These are phyloP conservation scores for Trichophyton verrucosum DNA, from an alignment of 2,329 filamentous ascomycete species.

Conservation along the genomic window DNA sequence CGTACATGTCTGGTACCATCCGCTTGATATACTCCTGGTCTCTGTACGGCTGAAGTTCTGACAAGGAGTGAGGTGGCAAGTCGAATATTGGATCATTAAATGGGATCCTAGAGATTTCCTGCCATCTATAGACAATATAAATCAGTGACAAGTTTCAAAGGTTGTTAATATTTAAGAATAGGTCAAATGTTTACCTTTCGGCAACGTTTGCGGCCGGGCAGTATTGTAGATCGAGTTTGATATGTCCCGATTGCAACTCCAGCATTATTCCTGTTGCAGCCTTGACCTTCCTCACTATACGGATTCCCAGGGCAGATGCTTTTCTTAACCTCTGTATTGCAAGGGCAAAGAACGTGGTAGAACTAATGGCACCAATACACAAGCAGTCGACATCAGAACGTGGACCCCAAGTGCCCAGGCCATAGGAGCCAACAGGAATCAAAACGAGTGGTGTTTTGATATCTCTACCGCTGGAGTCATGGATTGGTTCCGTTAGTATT, in stretches of 20 bases:
- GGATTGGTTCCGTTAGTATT: conserved; percentile 18
- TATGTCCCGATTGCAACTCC: conserved; percentile 45
- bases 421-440: conserved; percentile 54
- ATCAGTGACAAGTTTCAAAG: neutral
- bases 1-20: conserved; percentile 46
- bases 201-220: conserved; percentile 47
- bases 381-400: conserved; percentile 54
- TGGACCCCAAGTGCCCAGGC: conserved; percentile 48
- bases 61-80: conserved; percentile 44
- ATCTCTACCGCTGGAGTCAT: conserved; percentile 9
- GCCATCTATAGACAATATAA: conserved; percentile 22
- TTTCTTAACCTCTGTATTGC: conserved; percentile 44
- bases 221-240: conserved; percentile 55
- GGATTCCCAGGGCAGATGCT: conserved; percentile 34
- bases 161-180: neutral
- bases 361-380: conserved; percentile 50
- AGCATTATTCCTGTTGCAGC: conserved; percentile 52
- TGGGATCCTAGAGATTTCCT: conserved; percentile 31
- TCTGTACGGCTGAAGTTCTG: conserved; percentile 52
- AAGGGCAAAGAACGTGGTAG: conserved; percentile 50
- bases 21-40: conserved; percentile 50
- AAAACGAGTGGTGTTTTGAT: conserved; percentile 36
- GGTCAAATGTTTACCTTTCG: conserved; percentile 31
- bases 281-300: conserved; percentile 45
- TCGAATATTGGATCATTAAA: conserved; percentile 43